Evolutionary conservation across 1,284 basidiomycete species (phyloP).

Genomic region (Papiliotrema nemorosa): DNA sequence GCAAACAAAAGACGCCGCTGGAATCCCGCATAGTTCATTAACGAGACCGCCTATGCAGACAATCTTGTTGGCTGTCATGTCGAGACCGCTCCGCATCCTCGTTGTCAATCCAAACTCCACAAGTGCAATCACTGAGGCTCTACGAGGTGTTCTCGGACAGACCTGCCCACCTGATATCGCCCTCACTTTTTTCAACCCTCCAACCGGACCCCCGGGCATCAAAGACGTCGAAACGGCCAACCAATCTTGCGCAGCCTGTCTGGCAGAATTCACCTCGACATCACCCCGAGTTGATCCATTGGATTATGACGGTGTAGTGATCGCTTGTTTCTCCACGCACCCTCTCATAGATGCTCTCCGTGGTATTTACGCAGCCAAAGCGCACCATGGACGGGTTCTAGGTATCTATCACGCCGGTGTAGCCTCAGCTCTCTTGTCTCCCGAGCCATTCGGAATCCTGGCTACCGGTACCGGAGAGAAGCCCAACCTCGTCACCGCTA

Average conservation of each 20-base stretch:
- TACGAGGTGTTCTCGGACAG: constrained; percentile 9
- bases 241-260: constrained; percentile 14
- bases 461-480: constrained; percentile 22
- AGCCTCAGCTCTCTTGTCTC: constrained; percentile 14
- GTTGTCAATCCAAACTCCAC: constrained; percentile 27
- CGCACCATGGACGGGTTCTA: constrained; percentile 3
- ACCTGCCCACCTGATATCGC: constrained; percentile 3
- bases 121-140: constrained; percentile 18
- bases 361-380: not conserved
- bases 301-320: constrained; percentile 17
- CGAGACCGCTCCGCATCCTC: constrained; percentile 6
- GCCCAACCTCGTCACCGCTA: constrained; percentile 10
- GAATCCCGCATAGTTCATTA: too few species aligned
- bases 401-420: constrained; percentile 25
- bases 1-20: too few species aligned
- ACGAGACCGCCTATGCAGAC: too few species aligned
- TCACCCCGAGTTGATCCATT: not conserved
- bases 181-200: constrained; percentile 18
- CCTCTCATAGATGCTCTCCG: constrained; percentile 14
- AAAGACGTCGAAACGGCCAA: constrained; percentile 15
- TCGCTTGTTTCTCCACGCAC: constrained; percentile 23
- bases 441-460: constrained; percentile 17
- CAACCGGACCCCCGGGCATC: constrained; percentile 21
- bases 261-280: constrained; percentile 11
- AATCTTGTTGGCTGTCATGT: too few species aligned